phyloP scores from a whole-genome alignment of 2,329 filamentous ascomycete species.

The Microcyclosporella mali region DNA sequence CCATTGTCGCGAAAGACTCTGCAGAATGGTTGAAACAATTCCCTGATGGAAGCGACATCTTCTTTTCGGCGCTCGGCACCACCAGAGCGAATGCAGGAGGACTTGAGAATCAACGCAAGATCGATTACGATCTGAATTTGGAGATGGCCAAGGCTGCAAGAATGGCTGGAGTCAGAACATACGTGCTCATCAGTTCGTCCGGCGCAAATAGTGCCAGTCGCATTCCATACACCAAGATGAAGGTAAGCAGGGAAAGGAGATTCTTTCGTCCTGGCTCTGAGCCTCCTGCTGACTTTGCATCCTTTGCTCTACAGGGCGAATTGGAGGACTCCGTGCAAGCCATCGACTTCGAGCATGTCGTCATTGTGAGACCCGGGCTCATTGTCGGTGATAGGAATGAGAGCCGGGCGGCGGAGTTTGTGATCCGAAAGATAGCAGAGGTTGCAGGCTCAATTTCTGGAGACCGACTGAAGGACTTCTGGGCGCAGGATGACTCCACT shows the following conservation, averaged over 20 bases:
- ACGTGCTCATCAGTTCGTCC: constrained; percentile 65
- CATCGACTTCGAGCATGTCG: constrained; percentile 68
- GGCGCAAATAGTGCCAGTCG: constrained; percentile 48
- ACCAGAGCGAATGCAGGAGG: constrained; percentile 70
- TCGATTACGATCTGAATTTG: constrained; percentile 82
- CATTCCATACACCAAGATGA: constrained; percentile 63
- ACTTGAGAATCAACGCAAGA: constrained; percentile 73
- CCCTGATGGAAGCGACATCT: constrained; percentile 57
- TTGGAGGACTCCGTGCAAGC: constrained; percentile 71
- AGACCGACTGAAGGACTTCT: constrained; percentile 51
- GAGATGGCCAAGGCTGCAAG: constrained; percentile 70
- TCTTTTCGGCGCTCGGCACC: constrained; percentile 75
- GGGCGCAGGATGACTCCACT: constrained; percentile 68
- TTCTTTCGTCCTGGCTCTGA: too few species aligned
- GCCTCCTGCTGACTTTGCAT: too few species aligned
- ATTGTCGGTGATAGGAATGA: constrained; percentile 65
- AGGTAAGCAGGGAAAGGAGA: constrained; percentile 35
- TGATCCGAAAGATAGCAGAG: constrained; percentile 51
- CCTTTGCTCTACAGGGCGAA: constrained; percentile 44
- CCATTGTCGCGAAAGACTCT: constrained; percentile 62
- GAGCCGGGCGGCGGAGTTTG: constrained; percentile 51
- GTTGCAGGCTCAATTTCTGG: constrained; percentile 50
- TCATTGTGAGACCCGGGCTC: constrained; percentile 68
- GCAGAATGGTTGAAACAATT: constrained; percentile 58
- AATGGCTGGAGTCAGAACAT: constrained; percentile 63